These are phyloP conservation scores for Glebionis coronaria DNA, from an alignment of 129 eudicot species.

Conservation along the genomic window DNA sequence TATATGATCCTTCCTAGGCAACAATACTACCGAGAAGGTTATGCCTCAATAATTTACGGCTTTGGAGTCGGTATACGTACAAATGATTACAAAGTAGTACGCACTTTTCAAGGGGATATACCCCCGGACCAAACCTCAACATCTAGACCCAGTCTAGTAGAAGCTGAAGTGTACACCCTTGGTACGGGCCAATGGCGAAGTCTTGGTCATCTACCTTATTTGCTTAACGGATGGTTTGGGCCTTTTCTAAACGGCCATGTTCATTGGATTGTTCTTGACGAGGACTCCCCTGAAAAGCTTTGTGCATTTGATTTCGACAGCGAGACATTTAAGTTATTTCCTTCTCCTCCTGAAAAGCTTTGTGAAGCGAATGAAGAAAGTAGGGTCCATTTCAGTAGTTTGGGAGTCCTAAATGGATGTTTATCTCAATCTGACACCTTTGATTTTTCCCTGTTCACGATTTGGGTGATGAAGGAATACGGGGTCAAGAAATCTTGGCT, in stretches of 20 bases:
- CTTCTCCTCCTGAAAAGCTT: conserved; percentile 37
- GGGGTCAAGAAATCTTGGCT: too few relatives aligned
- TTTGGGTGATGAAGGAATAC: too few relatives aligned
- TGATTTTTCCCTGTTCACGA: too few relatives aligned
- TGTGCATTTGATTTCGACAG: conserved; percentile 18
- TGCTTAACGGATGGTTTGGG: not conserved
- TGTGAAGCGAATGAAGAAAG: too few relatives aligned
- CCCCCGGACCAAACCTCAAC: too few relatives aligned
- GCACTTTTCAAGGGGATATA: not conserved
- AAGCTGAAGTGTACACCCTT: conserved; percentile 10
- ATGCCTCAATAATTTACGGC: not conserved
- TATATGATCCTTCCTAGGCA: conserved; percentile 27
- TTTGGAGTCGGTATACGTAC: not conserved
- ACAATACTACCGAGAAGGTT: not conserved
- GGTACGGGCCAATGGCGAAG: conserved; percentile 7
- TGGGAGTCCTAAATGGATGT: too few relatives aligned
- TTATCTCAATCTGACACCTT: too few relatives aligned
- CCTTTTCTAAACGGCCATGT: not conserved
- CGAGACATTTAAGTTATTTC: conserved; percentile 22
- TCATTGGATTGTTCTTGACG: not conserved
- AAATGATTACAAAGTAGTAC: not conserved
- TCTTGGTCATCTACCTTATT: conserved; percentile 4
- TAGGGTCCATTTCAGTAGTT: too few relatives aligned
- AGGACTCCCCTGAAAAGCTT: not conserved
- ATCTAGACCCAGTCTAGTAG: not conserved